phyloP scores from a whole-genome alignment of 164 flowering plant species.

The Tinospora cordifolia region DNA sequence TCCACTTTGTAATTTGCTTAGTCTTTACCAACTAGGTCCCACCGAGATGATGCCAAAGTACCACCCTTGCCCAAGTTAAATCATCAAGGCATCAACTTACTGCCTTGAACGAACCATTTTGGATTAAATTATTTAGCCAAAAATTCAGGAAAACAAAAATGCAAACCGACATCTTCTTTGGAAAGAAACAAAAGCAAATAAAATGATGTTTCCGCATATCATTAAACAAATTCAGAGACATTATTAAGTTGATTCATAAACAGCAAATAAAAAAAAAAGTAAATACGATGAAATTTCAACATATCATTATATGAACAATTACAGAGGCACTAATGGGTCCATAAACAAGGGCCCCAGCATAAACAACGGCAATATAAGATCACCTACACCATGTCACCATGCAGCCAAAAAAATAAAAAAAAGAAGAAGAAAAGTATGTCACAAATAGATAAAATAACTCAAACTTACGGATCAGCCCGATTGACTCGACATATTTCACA shows the following conservation, averaged over 20 bases:
- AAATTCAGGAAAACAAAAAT: not conserved
- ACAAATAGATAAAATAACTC: slow-evolving; percentile 7
- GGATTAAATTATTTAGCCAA: not conserved
- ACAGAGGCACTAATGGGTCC: no score
- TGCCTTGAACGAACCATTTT: not conserved
- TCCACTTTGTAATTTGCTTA: no score
- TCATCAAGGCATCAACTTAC: no score
- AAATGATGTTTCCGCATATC: not conserved
- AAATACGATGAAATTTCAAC: not conserved
- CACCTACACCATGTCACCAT: not conserved
- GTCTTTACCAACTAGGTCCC: no score
- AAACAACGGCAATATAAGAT: not conserved
- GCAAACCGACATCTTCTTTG: not conserved
- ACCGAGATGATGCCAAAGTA: no score
- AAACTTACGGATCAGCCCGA: slow-evolving; percentile 96
- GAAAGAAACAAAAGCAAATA: not conserved
- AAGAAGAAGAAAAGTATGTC: not conserved
- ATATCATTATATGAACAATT: not conserved
- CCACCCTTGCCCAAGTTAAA: no score
- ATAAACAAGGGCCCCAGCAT: not conserved
- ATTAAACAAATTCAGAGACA: no score
- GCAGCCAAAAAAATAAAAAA: not conserved
- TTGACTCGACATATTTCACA: slow-evolving; percentile 87
- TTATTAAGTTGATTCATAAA: no score
- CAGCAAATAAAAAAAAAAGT: not conserved